phyloP scores from a whole-genome alignment of 768 basidiomycete species.

The Suillus subaureus region DNA sequence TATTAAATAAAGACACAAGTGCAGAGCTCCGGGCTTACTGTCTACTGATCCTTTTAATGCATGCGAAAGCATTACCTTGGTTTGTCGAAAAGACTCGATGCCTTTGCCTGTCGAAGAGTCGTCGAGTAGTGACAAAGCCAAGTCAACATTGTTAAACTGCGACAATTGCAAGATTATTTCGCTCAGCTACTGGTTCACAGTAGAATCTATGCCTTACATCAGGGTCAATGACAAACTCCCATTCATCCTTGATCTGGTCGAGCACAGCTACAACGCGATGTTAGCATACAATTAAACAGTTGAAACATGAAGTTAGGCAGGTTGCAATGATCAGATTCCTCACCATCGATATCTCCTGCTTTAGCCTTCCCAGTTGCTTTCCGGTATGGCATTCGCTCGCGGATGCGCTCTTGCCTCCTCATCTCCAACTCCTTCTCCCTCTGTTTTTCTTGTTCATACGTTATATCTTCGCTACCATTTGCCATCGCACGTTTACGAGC shows the following conservation, averaged over 20 bases:
- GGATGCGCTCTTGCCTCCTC: constrained; percentile 67
- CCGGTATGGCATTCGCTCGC: constrained; percentile 65
- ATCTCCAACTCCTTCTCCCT: constrained; percentile 66
- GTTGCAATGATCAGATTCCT: constrained; percentile 25
- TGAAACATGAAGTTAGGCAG: not conserved
- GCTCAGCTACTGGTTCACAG: constrained; percentile 5
- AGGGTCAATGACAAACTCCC: constrained; percentile 84
- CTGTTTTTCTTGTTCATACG: constrained; percentile 59
- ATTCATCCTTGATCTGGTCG: constrained; percentile 84
- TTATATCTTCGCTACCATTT: constrained; percentile 53
- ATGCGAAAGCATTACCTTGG: constrained; percentile 75
- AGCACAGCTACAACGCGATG: constrained; percentile 59
- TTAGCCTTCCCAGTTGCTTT: constrained; percentile 54
- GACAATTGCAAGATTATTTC: constrained; percentile 12
- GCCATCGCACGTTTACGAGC: constrained; percentile 56
- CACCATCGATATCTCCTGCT: constrained; percentile 86
- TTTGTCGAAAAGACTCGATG: constrained; percentile 73
- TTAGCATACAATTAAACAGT: not conserved
- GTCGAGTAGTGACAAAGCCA: constrained; percentile 89
- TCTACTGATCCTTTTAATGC: constrained; percentile 89
- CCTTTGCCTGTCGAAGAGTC: constrained; percentile 71
- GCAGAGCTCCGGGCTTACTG: constrained; percentile 49
- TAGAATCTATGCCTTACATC: constrained; percentile 53
- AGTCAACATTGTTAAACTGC: constrained; percentile 92
- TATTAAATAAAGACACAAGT: not conserved